A percentile compares a stretch with the other conserved stretches of the same genome.
Conservation (phyloP, 768 basidiomycete species). For the Tephrocybe rancida region DNA sequence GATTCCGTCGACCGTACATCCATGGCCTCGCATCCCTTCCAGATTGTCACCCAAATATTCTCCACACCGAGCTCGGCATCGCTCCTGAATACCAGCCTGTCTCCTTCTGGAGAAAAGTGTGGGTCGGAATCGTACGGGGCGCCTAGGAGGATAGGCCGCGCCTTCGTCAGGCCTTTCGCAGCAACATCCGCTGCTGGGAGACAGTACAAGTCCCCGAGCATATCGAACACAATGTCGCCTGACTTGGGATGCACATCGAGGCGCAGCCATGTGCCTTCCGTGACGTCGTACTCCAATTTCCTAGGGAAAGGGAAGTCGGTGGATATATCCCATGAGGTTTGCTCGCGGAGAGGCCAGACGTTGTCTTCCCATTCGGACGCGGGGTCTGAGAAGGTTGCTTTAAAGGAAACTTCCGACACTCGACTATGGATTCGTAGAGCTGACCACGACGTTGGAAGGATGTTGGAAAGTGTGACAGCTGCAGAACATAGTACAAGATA, state of each 20-base stretch:
- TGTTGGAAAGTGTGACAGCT: constrained; percentile 32
- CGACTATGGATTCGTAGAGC: constrained; percentile 17
- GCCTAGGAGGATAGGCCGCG: constrained; percentile 62
- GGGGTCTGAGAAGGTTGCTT: constrained; percentile 26
- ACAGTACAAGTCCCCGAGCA: constrained; percentile 76
- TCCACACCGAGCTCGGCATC: constrained; percentile 75
- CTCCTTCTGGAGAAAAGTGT: constrained; percentile 69
- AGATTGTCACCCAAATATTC: constrained; percentile 73
- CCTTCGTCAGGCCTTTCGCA: constrained; percentile 31
- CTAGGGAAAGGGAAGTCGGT: constrained; percentile 74
- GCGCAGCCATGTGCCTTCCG: constrained; percentile 76
- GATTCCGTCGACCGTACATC: constrained; percentile 42
- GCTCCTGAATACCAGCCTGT: constrained; percentile 67
- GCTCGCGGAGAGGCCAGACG: constrained; percentile 63
- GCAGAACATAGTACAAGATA: constrained; percentile 30
- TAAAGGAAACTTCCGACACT: constrained; percentile 20
- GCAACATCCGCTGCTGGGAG: constrained; percentile 46
- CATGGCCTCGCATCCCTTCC: constrained; percentile 68
- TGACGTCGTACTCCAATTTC: constrained; percentile 65
- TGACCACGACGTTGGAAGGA: constrained; percentile 38
- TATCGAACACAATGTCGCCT: constrained; percentile 76
- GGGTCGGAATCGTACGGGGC: constrained; percentile 75
- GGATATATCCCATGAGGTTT: constrained; percentile 73
- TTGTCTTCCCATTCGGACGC: constrained; percentile 49
- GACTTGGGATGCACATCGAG: constrained; percentile 71